Evolutionary conservation across 73 alveolate species (phyloP).

Genomic region (Stentor coeruleus): DNA sequence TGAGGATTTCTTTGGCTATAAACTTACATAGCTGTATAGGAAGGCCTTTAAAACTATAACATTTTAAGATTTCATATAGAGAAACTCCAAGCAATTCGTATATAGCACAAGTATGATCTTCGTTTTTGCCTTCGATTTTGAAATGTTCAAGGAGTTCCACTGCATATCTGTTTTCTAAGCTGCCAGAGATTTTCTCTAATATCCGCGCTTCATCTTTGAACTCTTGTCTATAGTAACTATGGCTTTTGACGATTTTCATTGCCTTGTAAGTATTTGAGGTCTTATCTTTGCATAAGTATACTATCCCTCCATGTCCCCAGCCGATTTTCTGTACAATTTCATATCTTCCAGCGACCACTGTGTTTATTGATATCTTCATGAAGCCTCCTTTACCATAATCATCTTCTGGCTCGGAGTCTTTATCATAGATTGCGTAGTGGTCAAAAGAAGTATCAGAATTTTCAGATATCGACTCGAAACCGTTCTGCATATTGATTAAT

Average conservation of each 20-base stretch:
- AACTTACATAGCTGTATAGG: not conserved
- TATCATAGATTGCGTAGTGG: not conserved
- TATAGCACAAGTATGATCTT: not conserved
- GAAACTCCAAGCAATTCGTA: not conserved
- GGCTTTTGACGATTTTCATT: slow-evolving; percentile 74
- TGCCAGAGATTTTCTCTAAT: not conserved
- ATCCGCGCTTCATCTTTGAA: not conserved
- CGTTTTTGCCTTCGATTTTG: not conserved
- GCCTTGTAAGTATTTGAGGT: slow-evolving; percentile 88
- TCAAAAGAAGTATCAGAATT: not conserved
- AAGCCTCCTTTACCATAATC: slow-evolving; percentile 95
- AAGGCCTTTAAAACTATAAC: not conserved
- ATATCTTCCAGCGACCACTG: slow-evolving; percentile 79
- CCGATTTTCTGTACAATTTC: slow-evolving; percentile 86
- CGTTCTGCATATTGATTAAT: slow-evolving; percentile 8
- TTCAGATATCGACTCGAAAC: not conserved
- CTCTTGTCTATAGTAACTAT: not conserved
- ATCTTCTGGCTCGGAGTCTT: slow-evolving; percentile 21
- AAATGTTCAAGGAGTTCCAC: not conserved
- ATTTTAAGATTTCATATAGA: not conserved
- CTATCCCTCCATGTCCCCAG: slow-evolving; percentile 95
- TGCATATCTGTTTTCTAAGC: not conserved
- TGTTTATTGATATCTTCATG: slow-evolving; percentile 93
- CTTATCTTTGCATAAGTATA: slow-evolving; percentile 86
- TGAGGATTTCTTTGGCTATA: not conserved